These are phyloP conservation scores for Mycena sp. DNA, from an alignment of 1,284 basidiomycete species.

Conservation along the genomic window DNA sequence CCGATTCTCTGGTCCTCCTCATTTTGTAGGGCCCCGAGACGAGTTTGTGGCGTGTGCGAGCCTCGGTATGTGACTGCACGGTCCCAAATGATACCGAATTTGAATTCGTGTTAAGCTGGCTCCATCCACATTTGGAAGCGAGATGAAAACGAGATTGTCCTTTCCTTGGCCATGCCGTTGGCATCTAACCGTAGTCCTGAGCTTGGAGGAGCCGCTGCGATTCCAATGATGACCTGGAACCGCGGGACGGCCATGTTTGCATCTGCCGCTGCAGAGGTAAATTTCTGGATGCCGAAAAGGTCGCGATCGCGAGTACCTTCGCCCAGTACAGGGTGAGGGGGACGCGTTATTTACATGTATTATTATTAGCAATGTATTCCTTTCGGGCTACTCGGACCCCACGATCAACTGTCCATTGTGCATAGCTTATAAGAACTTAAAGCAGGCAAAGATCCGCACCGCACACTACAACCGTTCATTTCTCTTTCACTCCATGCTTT, in stretches of 20 bases:
- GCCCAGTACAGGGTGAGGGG: too few relatives aligned
- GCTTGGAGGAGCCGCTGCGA: background rate
- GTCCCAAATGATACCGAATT: too few relatives aligned
- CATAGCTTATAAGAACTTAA: background rate
- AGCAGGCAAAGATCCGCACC: too few relatives aligned
- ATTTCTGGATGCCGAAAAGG: slow-evolving; percentile 1
- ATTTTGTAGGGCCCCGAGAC: slow-evolving; percentile 18
- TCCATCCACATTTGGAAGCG: slow-evolving; percentile 11
- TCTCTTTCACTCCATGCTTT: slow-evolving; percentile 20
- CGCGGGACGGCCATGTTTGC: slow-evolving; percentile 10
- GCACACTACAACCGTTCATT: too few relatives aligned
- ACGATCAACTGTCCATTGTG: background rate
- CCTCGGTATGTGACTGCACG: background rate
- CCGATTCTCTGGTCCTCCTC: slow-evolving; percentile 15
- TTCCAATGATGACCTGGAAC: slow-evolving; percentile 13
- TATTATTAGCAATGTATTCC: too few relatives aligned
- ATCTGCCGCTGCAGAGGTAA: background rate
- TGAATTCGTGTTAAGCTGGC: background rate
- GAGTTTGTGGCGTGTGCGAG: slow-evolving; percentile 20
- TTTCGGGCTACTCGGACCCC: background rate
- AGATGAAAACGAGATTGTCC: background rate
- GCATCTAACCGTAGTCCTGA: background rate
- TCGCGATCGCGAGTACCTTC: too few relatives aligned
- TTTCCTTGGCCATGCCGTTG: background rate
- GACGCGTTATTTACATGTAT: too few relatives aligned